Conservation (phyloP, 1,139 yeast species). For the Diutina siamensis region DNA sequence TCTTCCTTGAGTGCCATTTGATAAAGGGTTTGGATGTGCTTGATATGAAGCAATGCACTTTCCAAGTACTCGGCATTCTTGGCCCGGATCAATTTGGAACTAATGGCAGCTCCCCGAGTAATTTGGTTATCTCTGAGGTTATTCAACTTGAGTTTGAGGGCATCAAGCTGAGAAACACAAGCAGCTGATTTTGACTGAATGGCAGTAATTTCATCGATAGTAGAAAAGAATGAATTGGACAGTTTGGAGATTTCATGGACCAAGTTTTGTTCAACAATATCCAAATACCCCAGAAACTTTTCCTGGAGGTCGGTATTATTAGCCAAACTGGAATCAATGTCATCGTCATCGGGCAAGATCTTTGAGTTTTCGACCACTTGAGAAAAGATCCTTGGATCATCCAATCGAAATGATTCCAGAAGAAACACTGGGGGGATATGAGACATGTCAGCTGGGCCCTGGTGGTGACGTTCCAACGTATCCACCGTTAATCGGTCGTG, state of each 20-base stretch:
- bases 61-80: conserved; percentile 3
- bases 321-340: conserved; percentile 9
- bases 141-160: conserved; percentile 30
- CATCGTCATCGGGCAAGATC: conserved; percentile 18
- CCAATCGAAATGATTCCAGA: conserved; percentile 60
- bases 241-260: conserved; percentile 78
- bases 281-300: conserved; percentile 70
- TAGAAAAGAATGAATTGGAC: conserved; percentile 73
- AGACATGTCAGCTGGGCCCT: conserved; percentile 11
- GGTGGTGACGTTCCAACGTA: conserved; percentile 29
- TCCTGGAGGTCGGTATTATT: conserved; percentile 62
- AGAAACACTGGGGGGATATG: conserved; percentile 62
- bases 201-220: conserved; percentile 63
- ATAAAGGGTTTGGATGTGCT: not conserved
- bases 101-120: not conserved
- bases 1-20: not conserved
- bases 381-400: conserved; percentile 78
- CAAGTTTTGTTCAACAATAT: conserved; percentile 70
- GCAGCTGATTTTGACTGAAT: conserved; percentile 47
- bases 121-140: conserved; percentile 40
- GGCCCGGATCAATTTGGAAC: not conserved
- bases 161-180: conserved; percentile 38
- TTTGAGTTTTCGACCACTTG: conserved; percentile 51
- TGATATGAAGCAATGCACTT: not conserved
- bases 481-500: conserved; percentile 38